Conservation (phyloP, 108 stramenopile genomes). For the Nitzschia palea region DNA sequence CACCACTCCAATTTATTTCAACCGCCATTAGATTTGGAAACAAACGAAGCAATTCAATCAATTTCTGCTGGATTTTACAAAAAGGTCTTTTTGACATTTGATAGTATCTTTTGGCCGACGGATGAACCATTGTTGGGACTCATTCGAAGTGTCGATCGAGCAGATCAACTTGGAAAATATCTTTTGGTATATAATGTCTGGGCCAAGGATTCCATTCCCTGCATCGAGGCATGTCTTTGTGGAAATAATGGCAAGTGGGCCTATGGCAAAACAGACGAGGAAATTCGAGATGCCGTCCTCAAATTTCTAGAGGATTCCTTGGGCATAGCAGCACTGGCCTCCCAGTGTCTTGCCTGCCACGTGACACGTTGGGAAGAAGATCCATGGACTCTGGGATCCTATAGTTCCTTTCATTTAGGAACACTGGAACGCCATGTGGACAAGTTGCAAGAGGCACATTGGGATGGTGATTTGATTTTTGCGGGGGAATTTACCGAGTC, state of each 20-base stretch:
- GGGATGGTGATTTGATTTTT: conserved; percentile 52
- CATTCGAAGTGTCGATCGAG: conserved; percentile 16
- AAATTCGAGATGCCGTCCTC: conserved; percentile 48
- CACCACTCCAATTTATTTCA: conserved; percentile 17
- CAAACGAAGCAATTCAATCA: conserved; percentile 39
- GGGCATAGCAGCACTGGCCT: conserved; percentile 20
- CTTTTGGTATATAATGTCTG: conserved; percentile 53
- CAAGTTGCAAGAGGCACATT: conserved; percentile 34
- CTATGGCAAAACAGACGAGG: conserved; percentile 28
- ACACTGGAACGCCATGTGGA: conserved; percentile 39
- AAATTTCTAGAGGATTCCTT: conserved; percentile 44
- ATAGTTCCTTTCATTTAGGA: conserved; percentile 42
- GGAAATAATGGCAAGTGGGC: conserved; percentile 49
- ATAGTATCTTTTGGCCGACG: conserved; percentile 56
- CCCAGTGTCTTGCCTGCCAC: conserved; percentile 37
- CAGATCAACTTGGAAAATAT: conserved; percentile 24
- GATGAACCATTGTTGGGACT: conserved; percentile 51
- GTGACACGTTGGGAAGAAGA: conserved; percentile 72
- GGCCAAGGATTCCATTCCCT: conserved; percentile 47
- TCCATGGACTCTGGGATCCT: conserved; percentile 46
- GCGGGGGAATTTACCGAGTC: conserved; percentile 54
- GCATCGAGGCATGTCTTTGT: conserved; percentile 50
- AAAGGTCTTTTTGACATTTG: conserved; percentile 65
- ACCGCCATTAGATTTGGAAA: conserved; percentile 35
- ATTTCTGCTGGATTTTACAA: conserved; percentile 52